A percentile compares a stretch with the other conserved stretches of the same genome.
Conservation (phyloP, 2,329 filamentous ascomycete genomes). For the Aspergillus neoniger region DNA sequence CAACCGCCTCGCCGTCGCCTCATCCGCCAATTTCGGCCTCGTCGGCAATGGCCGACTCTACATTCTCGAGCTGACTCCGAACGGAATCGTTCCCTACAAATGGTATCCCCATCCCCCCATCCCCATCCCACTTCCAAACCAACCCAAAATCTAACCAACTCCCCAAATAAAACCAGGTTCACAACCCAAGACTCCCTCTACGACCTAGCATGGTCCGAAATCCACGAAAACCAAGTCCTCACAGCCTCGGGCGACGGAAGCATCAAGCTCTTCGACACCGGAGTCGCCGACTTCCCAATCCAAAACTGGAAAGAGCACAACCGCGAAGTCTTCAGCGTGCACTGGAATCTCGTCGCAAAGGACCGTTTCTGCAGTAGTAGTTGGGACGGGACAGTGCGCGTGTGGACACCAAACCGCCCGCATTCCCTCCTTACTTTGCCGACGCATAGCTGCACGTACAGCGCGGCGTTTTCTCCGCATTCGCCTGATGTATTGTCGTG, state of each 20-base stretch:
- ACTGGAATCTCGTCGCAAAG: constrained; percentile 90
- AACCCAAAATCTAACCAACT: background rate
- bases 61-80: constrained; percentile 76
- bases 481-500: constrained; percentile 82
- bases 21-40: constrained; percentile 93
- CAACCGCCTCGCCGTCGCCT: constrained; percentile 84
- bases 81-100: constrained; percentile 83
- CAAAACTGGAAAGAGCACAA: constrained; percentile 93
- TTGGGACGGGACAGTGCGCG: constrained; percentile 95
- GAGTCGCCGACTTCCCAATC: constrained; percentile 78
- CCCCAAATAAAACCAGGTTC: constrained; percentile 59
- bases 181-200: constrained; percentile 97
- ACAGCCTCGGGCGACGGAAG: constrained; percentile 90
- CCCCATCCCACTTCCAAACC: too few relatives aligned
- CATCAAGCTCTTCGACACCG: constrained; percentile 89
- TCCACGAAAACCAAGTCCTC: constrained; percentile 91
- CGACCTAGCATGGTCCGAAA: constrained; percentile 92
- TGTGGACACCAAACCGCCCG: constrained; percentile 81
- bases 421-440: constrained; percentile 82
- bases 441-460: constrained; percentile 92
- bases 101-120: constrained; percentile 54
- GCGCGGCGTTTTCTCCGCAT: constrained; percentile 84
- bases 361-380: constrained; percentile 87
- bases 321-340: constrained; percentile 86
- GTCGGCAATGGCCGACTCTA: constrained; percentile 93